A percentile compares a stretch with the other conserved stretches of the same genome.
phyloP scores from a whole-genome alignment of 176 grass and related monocot species.

The Aegilops tauschii region DNA sequence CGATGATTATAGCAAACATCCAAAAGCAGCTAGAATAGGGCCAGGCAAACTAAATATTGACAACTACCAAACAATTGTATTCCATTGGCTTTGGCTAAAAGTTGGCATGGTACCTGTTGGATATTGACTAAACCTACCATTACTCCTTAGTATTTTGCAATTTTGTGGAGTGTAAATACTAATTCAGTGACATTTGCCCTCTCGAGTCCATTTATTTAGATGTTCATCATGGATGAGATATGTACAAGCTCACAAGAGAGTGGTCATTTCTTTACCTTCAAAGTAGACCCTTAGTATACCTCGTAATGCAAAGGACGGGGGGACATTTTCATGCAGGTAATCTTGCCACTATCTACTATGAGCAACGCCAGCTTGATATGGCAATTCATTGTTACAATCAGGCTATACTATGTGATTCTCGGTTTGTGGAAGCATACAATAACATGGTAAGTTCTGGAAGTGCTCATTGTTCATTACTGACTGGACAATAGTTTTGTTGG shows the following conservation, averaged over 20 bases:
- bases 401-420: conserved; percentile 50
- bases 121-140: conserved; percentile 8
- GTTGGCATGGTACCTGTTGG: background rate
- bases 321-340: conserved; percentile 62
- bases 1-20: background rate
- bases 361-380: conserved; percentile 66
- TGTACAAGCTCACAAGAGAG: conserved; percentile 24
- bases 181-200: conserved; percentile 13
- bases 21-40: background rate
- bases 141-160: background rate
- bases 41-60: background rate
- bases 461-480: background rate
- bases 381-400: conserved; percentile 64
- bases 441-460: conserved; percentile 49
- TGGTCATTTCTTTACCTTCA: conserved; percentile 34
- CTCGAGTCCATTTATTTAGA: conserved; percentile 24
- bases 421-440: conserved; percentile 66
- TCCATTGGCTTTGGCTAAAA: background rate
- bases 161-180: background rate
- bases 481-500: background rate
- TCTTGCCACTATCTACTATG: conserved; percentile 64
- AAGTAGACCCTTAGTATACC: conserved; percentile 29
- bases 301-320: conserved; percentile 43
- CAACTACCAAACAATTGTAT: background rate
- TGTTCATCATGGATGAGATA: conserved; percentile 29